A percentile compares a stretch with the other conserved stretches of the same genome.
Evolutionary conservation across 768 basidiomycete genomes (phyloP).

Genomic region (Tephrocybe sp.): DNA sequence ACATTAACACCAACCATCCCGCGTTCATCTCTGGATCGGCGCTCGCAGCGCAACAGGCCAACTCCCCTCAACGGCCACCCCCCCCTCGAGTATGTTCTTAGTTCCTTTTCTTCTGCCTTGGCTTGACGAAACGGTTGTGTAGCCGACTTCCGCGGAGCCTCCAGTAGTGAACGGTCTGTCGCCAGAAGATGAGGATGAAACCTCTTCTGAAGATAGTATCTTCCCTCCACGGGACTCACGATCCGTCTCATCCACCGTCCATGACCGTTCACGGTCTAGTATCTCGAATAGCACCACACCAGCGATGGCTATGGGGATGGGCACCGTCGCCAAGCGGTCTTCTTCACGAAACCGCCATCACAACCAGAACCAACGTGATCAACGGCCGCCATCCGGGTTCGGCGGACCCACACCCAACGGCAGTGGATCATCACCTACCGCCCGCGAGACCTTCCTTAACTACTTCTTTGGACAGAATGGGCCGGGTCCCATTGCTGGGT

Average conservation of each 20-base stretch:
- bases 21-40: constrained; percentile 85
- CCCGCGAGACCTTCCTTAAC: constrained; percentile 91
- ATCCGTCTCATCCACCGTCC: constrained; percentile 73
- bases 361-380: constrained; percentile 19
- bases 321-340: constrained; percentile 30
- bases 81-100: constrained; percentile 53
- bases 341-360: constrained; percentile 33
- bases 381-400: constrained; percentile 34
- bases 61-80: constrained; percentile 40
- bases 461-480: constrained; percentile 97
- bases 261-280: constrained; percentile 67
- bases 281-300: constrained; percentile 31
- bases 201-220: constrained; percentile 58
- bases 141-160: constrained; percentile 69
- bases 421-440: constrained; percentile 47
- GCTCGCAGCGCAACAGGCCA: constrained; percentile 51
- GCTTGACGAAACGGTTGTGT: constrained; percentile 18
- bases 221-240: constrained; percentile 56
- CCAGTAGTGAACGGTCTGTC: constrained; percentile 49
- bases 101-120: constrained; percentile 8
- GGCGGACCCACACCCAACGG: constrained; percentile 26
- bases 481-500: constrained; percentile 66
- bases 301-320: constrained; percentile 24
- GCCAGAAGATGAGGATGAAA: constrained; percentile 61
- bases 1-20: constrained; percentile 99